Percentiles rank a stretch among this genome's conserved stretches.
Evolutionary conservation across 2,329 filamentous ascomycete genomes (phyloP).

Genomic region (Calonectria pseudoreteaudii): DNA sequence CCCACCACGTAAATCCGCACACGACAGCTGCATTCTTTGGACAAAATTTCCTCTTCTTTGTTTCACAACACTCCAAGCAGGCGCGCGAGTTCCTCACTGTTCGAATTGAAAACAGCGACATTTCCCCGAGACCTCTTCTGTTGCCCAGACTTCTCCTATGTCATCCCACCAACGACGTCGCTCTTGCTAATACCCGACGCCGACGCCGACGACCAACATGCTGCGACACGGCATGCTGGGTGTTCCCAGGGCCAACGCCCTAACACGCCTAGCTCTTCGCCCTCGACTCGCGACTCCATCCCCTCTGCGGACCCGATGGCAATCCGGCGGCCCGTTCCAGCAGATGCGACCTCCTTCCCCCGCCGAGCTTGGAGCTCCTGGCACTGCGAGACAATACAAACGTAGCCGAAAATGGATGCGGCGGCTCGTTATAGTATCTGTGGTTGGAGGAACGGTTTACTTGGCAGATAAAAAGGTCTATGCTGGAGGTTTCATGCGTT

Average conservation of each 20-base stretch:
- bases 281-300: slow-evolving; percentile 62
- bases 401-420: slow-evolving; percentile 82
- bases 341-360: slow-evolving; percentile 83
- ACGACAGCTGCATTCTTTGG: slow-evolving; percentile 13
- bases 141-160: slow-evolving; percentile 18
- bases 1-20: slow-evolving; percentile 11
- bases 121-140: not conserved
- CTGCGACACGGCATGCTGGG: slow-evolving; percentile 44
- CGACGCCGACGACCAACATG: slow-evolving; percentile 40
- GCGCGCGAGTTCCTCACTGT: not conserved
- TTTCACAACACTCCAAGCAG: not conserved
- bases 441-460: slow-evolving; percentile 72
- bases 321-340: slow-evolving; percentile 62
- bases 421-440: slow-evolving; percentile 73
- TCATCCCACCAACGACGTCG: not conserved
- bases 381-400: slow-evolving; percentile 76
- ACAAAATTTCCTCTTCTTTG: not conserved
- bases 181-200: slow-evolving; percentile 11
- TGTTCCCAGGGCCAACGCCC: slow-evolving; percentile 29
- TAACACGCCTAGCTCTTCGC: slow-evolving; percentile 40
- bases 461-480: slow-evolving; percentile 79
- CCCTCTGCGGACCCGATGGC: slow-evolving; percentile 41
- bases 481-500: slow-evolving; percentile 82
- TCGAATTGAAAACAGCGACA: not conserved
- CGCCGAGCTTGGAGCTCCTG: slow-evolving; percentile 79